phyloP scores from a whole-genome alignment of 225 moss, liverwort and hornwort species.

The Sphagnum tenellum region DNA sequence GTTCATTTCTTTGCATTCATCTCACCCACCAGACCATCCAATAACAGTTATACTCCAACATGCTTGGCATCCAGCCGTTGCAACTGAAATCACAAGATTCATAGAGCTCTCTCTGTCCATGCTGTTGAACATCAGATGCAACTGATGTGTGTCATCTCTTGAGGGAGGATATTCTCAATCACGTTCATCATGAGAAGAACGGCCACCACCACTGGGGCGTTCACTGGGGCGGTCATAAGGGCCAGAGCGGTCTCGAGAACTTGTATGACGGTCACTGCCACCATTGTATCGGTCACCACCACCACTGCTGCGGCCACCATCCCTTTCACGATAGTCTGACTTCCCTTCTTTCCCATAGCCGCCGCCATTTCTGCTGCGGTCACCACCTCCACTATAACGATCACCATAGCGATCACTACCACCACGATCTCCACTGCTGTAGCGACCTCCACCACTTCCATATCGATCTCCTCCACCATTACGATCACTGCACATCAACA shows the following conservation, averaged over 20 bases:
- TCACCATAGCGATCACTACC: conserved; percentile 57
- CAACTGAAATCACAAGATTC: not conserved
- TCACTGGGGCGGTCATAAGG: conserved; percentile 91
- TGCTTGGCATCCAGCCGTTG: conserved; percentile 21
- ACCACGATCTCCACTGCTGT: conserved; percentile 11
- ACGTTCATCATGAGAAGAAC: conserved; percentile 85
- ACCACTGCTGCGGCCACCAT: conserved; percentile 33
- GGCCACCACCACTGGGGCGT: conserved; percentile 33
- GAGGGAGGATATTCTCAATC: conserved; percentile 34
- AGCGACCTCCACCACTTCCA: conserved; percentile 17
- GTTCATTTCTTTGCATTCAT: not conserved
- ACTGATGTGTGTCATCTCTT: conserved; percentile 1
- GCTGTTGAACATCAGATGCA: conserved; percentile 4
- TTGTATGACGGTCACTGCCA: conserved; percentile 76
- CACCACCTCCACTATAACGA: conserved; percentile 47
- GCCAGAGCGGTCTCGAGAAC: conserved; percentile 80
- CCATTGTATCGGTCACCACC: conserved; percentile 21
- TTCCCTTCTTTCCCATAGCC: conserved; percentile 54
- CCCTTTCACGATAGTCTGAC: conserved; percentile 49
- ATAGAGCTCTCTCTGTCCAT: not conserved
- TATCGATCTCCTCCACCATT: conserved; percentile 6
- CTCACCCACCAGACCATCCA: conserved; percentile 30
- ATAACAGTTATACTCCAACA: conserved; percentile 33
- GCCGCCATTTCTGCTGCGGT: conserved; percentile 50
- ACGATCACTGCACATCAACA: conserved; percentile 54